Percentiles rank a stretch among this genome's conserved stretches.
phyloP scores from a whole-genome alignment of 495 filamentous ascomycete genomes.

The Podospora pseudocomata region DNA sequence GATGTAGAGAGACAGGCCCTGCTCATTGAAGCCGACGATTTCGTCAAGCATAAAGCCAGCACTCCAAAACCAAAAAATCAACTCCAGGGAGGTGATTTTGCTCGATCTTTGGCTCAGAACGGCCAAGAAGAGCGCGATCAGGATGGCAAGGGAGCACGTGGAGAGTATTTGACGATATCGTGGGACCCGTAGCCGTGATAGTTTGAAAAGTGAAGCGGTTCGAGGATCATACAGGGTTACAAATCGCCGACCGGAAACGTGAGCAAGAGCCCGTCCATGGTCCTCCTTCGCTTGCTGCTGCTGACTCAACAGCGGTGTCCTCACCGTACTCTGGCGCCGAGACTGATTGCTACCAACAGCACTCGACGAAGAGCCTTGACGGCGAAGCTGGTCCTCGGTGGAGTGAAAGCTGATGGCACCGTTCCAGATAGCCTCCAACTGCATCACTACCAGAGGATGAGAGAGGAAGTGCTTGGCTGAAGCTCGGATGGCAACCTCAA shows the following conservation, averaged over 20 bases:
- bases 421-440: conserved; percentile 93
- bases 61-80: conserved; percentile 95
- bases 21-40: conserved; percentile 86
- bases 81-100: conserved; percentile 73
- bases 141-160: conserved; percentile 73
- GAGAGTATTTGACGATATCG: conserved; percentile 86
- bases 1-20: conserved; percentile 89
- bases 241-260: conserved; percentile 56
- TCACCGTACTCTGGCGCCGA: conserved; percentile 34
- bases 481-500: conserved; percentile 87
- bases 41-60: conserved; percentile 97
- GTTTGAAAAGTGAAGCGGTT: conserved; percentile 84
- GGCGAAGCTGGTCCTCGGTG: conserved; percentile 75
- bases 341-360: conserved; percentile 22
- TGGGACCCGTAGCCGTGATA: conserved; percentile 83
- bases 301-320: conserved; percentile 45
- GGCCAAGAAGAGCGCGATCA: conserved; percentile 78
- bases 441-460: conserved; percentile 84
- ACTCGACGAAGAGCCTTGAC: conserved; percentile 35
- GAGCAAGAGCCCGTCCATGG: conserved; percentile 27
- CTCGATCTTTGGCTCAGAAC: conserved; percentile 67
- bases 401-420: conserved; percentile 91
- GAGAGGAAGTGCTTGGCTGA: conserved; percentile 85
- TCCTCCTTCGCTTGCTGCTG: conserved; percentile 33
- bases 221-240: conserved; percentile 87